These are phyloP conservation scores for Pseudocercospora musae DNA, from an alignment of 2,329 filamentous ascomycete genomes.

Conservation along the genomic window DNA sequence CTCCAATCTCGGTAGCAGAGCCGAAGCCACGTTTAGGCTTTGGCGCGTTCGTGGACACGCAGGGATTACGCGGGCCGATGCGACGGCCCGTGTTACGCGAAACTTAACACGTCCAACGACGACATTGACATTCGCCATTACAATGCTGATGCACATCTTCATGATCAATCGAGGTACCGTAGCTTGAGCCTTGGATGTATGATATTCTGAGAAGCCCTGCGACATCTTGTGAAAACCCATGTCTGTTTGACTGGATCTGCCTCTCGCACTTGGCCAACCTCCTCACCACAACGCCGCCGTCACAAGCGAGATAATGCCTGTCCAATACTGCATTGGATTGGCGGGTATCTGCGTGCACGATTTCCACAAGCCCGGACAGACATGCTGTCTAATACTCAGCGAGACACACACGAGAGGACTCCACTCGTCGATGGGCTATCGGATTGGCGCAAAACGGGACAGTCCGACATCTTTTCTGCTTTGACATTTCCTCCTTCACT, in stretches of 20 bases:
- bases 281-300: background rate
- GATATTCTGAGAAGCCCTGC: background rate
- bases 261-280: background rate
- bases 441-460: background rate
- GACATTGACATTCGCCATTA: background rate
- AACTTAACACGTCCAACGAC: background rate
- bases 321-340: background rate
- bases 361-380: background rate
- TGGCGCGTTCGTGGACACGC: background rate
- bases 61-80: background rate
- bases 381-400: background rate
- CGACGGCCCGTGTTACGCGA: background rate
- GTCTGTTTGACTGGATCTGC: background rate
- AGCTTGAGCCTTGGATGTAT: background rate
- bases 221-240: background rate
- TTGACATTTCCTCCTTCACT: background rate
- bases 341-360: conserved; percentile 1
- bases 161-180: too few relatives aligned
- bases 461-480: background rate
- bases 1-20: background rate
- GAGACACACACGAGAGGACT: background rate
- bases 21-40: background rate
- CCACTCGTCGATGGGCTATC: background rate
- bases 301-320: conserved; percentile 2
- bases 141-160: background rate